phyloP scores from a whole-genome alignment of 306 rosid genomes.

The Sesbania bispinosa region DNA sequence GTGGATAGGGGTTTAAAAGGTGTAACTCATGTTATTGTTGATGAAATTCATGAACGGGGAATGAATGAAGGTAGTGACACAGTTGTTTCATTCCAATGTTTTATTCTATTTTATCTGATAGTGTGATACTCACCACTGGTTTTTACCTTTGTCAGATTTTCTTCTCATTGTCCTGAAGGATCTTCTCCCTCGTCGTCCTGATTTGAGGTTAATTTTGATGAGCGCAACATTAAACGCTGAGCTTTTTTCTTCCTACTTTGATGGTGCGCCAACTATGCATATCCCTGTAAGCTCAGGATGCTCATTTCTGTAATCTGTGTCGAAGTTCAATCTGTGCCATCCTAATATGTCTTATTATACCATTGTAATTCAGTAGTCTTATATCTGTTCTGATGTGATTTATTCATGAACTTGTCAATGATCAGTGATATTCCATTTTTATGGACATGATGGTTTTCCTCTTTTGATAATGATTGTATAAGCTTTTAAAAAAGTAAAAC shows the following conservation, averaged over 20 bases:
- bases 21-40: slow-evolving; percentile 89
- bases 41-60: slow-evolving; percentile 99
- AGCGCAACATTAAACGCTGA: slow-evolving; percentile 96
- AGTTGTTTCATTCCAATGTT: background rate
- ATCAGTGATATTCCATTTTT: background rate
- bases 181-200: slow-evolving; percentile 89
- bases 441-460: slow-evolving; percentile 15
- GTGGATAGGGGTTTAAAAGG: slow-evolving; percentile 83
- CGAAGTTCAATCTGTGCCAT: background rate
- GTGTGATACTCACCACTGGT: slow-evolving; percentile 2
- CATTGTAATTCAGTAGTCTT: background rate
- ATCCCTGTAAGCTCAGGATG: slow-evolving; percentile 63
- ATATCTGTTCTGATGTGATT: background rate
- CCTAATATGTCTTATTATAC: background rate
- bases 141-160: slow-evolving; percentile 71
- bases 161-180: slow-evolving; percentile 96
- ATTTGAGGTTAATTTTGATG: slow-evolving; percentile 84
- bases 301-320: slow-evolving; percentile 13
- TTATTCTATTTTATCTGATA: slow-evolving; percentile 16
- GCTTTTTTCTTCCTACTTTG: slow-evolving; percentile 87
- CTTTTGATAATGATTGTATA: slow-evolving; percentile 3
- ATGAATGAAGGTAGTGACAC: slow-evolving; percentile 86
- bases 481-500: slow-evolving; percentile 6
- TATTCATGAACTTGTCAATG: slow-evolving; percentile 8
- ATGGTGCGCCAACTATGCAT: slow-evolving; percentile 65